These are phyloP conservation scores for Penicillium roqueforti DNA, from an alignment of 495 filamentous ascomycete species.

Conservation along the genomic window DNA sequence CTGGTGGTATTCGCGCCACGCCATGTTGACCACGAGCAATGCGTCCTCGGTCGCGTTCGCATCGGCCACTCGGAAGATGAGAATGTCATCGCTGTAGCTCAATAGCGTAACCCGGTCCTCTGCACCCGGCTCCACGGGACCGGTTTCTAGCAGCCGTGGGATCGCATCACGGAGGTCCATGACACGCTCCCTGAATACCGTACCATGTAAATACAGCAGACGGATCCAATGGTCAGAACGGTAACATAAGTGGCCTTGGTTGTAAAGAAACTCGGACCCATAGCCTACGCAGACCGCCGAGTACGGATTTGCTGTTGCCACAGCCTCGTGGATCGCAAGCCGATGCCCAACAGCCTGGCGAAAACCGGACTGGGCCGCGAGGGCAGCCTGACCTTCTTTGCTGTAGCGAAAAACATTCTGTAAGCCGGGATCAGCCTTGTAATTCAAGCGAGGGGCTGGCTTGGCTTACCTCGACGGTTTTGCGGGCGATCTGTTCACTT, in stretches of 20 bases:
- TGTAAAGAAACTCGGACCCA: constrained; percentile 59
- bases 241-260: constrained; percentile 61
- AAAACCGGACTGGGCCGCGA: constrained; percentile 41
- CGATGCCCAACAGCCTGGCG: constrained; percentile 54
- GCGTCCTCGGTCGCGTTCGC: constrained; percentile 36
- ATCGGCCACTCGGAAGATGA: constrained; percentile 50
- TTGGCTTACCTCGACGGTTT: constrained; percentile 52
- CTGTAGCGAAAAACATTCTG: constrained; percentile 54
- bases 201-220: constrained; percentile 57
- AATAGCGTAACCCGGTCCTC: constrained; percentile 53
- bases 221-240: constrained; percentile 54
- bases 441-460: not conserved
- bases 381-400: constrained; percentile 54
- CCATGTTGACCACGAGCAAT: constrained; percentile 58
- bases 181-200: constrained; percentile 50
- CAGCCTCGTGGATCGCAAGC: constrained; percentile 57
- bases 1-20: constrained; percentile 9
- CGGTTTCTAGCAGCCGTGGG: constrained; percentile 24
- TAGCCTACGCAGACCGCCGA: constrained; percentile 56
- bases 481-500: constrained; percentile 59
- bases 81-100: constrained; percentile 56
- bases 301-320: constrained; percentile 60
- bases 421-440: constrained; percentile 10
- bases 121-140: constrained; percentile 24
- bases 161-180: constrained; percentile 52